Evolutionary conservation across 495 filamentous ascomycete genomes (phyloP), one percentile per base, ranked within the genome.

Genomic region (Xylaria intraflava): DNA sequence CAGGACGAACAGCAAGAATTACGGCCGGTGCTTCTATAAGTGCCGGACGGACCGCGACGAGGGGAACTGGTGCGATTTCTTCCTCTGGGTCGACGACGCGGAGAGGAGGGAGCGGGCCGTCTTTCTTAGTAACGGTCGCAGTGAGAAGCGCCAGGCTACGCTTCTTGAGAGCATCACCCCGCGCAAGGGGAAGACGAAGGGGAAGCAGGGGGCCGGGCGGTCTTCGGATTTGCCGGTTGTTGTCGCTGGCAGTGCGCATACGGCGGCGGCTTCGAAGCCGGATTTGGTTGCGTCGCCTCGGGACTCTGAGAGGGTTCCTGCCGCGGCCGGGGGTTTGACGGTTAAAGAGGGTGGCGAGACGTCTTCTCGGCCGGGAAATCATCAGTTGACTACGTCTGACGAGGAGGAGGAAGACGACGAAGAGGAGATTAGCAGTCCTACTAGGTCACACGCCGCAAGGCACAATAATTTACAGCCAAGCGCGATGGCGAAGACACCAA

Each of bases 51-150:
- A 69, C 7, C 69, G 73, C 26, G 59, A 68, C 0, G 59, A 59
- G 20, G 52, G 61, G 16, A 63, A 72, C 38, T 69, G 72, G 33
- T 91, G 87, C 66, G 70, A 73, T 14, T 90, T 90, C 73, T 91
- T 89, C 63, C 68, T 89, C 2, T 90, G 83, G 80, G 73, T 76
- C 24, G 78, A 82, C 24, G 77, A 81, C n/a, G 86, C 86, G 0
- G 67, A 76, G 30, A 54, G 53, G 17, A 75, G 83, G 14, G 83
- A 87, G 60, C 72, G 74, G 57, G 59, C 62, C 11, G 68, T 71
- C 7, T 61, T 83, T 2, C 57, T 78, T 20, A 75, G 70, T 49
- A 84, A 83, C 59, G 41, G 58, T 33, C 55, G 56, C 40, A 60
- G 75, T 72, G 14, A 69, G 54, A 33, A 42, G 43, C 55, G 58